A percentile compares a stretch with the other conserved stretches of the same genome.
These are phyloP conservation scores for Endoconidiophora polonica DNA, from an alignment of 2,329 filamentous ascomycete genomes.

Conservation along the genomic window DNA sequence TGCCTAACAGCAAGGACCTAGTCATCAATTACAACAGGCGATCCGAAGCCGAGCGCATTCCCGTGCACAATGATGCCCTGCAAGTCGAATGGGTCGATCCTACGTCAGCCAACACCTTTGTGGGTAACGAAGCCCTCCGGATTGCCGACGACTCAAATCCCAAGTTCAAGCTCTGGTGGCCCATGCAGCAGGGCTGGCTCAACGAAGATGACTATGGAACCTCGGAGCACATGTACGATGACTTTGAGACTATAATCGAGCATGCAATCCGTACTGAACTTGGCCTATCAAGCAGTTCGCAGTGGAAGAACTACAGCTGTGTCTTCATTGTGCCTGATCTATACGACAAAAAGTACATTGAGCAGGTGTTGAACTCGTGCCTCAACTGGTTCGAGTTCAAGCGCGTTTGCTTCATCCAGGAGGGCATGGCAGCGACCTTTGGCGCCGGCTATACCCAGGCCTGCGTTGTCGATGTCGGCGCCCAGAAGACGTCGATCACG, in stretches of 20 bases:
- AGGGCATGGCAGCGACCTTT: conserved; percentile 86
- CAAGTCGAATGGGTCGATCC: conserved; percentile 93
- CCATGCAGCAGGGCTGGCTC: conserved; percentile 68
- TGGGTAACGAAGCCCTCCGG: conserved; percentile 65
- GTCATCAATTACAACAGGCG: conserved; percentile 88
- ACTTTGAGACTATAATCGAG: conserved; percentile 75
- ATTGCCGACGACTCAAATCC: conserved; percentile 81
- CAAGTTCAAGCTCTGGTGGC: conserved; percentile 86
- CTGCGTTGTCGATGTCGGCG: conserved; percentile 90
- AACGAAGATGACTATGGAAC: conserved; percentile 80
- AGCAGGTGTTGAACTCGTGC: conserved; percentile 65
- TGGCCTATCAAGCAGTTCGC: conserved; percentile 56
- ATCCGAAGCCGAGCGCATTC: conserved; percentile 69
- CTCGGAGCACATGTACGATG: conserved; percentile 65
- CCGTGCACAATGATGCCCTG: conserved; percentile 85
- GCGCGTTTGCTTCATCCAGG: conserved; percentile 84
- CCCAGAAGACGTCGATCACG: conserved; percentile 92
- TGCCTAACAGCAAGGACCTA: conserved; percentile 94
- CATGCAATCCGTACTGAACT: conserved; percentile 76
- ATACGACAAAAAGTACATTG: conserved; percentile 88
- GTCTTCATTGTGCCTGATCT: conserved; percentile 95
- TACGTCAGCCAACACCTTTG: conserved; percentile 46
- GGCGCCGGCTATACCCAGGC: conserved; percentile 87
- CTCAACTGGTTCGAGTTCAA: conserved; percentile 83
- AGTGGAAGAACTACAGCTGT: conserved; percentile 83